Percentiles rank a stretch among this genome's conserved stretches.
phyloP scores from a whole-genome alignment of 169 alveolate genomes.

The Ichthyophthirius multifiliis region DNA sequence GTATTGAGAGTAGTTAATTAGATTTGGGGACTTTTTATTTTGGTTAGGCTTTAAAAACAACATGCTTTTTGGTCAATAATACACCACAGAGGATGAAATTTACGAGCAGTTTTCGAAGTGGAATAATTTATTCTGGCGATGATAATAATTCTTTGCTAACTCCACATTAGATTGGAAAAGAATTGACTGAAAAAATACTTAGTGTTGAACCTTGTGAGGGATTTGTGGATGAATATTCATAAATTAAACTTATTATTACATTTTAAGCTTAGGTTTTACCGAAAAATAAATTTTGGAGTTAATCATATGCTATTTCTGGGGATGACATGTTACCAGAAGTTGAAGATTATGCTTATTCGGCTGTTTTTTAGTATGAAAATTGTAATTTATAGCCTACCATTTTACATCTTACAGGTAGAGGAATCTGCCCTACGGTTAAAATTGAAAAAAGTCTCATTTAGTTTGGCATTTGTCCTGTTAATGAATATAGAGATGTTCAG shows the following conservation, averaged over 20 bases:
- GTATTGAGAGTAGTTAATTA: constrained; percentile 64
- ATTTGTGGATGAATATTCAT: constrained; percentile 63
- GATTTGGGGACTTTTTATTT: constrained; percentile 77
- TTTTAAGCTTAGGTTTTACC: constrained; percentile 70
- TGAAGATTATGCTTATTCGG: constrained; percentile 55
- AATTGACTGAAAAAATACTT: constrained; percentile 77
- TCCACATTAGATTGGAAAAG: constrained; percentile 76
- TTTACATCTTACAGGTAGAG: constrained; percentile 76
- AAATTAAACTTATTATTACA: constrained; percentile 63
- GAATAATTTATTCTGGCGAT: constrained; percentile 61
- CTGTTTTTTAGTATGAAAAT: constrained; percentile 53
- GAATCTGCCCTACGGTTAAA: constrained; percentile 71
- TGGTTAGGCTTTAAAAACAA: constrained; percentile 75
- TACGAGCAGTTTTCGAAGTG: constrained; percentile 64
- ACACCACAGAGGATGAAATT: constrained; percentile 70
- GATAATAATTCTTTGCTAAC: constrained; percentile 38
- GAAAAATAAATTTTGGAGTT: constrained; percentile 55
- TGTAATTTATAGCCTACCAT: constrained; percentile 58
- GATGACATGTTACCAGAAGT: constrained; percentile 54
- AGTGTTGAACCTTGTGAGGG: constrained; percentile 76
- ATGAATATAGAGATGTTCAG: constrained; percentile 51
- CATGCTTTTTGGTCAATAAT: constrained; percentile 74
- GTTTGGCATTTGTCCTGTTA: constrained; percentile 77
- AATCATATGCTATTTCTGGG: constrained; percentile 33
- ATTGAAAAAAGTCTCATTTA: constrained; percentile 51